Percentiles rank a stretch among this genome's conserved stretches.
phyloP scores from a whole-genome alignment of 371 early-diverging fungal genomes.

The Apophysomyces elegans region DNA sequence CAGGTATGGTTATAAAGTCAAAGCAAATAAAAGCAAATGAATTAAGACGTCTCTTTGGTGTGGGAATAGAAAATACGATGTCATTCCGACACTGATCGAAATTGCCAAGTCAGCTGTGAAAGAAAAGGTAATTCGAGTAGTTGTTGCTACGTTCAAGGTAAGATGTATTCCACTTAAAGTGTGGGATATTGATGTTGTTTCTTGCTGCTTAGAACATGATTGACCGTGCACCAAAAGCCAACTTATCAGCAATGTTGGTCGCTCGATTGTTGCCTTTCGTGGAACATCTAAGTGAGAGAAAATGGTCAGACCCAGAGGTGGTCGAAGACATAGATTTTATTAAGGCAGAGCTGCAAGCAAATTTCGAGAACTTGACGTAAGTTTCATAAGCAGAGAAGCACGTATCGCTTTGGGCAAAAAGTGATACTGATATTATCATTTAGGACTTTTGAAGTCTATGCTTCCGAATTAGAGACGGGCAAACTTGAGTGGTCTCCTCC shows the following conservation, averaged over 20 bases:
- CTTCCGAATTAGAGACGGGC: conserved; percentile 83
- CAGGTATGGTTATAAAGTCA: conserved; percentile 51
- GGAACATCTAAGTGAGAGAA: conserved; percentile 80
- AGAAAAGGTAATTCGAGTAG: conserved; percentile 94
- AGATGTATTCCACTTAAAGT: background rate
- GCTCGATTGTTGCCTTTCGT: conserved; percentile 78
- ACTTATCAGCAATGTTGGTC: conserved; percentile 86
- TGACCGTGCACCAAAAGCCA: conserved; percentile 74
- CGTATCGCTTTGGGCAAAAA: background rate
- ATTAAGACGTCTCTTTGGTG: background rate
- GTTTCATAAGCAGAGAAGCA: conserved; percentile 13
- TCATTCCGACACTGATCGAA: conserved; percentile 82
- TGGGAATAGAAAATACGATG: conserved; percentile 66
- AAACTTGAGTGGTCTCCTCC: conserved; percentile 93
- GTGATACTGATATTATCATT: background rate
- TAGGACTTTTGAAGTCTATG: conserved; percentile 94
- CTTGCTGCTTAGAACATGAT: conserved; percentile 69
- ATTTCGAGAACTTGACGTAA: conserved; percentile 73
- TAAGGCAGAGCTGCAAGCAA: conserved; percentile 66
- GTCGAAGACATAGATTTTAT: conserved; percentile 76
- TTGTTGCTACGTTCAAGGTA: conserved; percentile 81
- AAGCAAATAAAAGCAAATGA: background rate
- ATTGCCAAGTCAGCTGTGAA: conserved; percentile 91
- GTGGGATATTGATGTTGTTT: background rate
- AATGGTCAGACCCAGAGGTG: conserved; percentile 91